Evolutionary conservation across 805 yeast genomes (phyloP).

Genomic region (Kodamaea kakaduensis): DNA sequence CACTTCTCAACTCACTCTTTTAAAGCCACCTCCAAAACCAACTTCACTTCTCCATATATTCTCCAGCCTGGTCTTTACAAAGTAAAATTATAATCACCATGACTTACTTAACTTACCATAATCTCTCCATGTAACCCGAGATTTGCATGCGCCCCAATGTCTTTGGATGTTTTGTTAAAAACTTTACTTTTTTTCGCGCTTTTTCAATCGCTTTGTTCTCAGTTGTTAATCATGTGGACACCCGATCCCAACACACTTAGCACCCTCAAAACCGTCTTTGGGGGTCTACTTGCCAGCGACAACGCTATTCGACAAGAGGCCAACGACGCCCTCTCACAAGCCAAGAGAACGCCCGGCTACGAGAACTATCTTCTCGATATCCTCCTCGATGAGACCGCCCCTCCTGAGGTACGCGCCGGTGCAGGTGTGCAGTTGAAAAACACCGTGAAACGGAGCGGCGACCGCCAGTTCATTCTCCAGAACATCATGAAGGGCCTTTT

Average conservation of each 20-base stretch:
- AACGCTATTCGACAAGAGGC: constrained; percentile 58
- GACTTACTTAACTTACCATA: too few relatives aligned
- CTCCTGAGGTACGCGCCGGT: constrained; percentile 69
- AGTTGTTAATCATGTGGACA: constrained; percentile 53
- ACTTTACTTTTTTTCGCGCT: neutral
- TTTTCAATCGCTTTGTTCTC: neutral
- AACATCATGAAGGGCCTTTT: constrained; percentile 54
- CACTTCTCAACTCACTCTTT: too few relatives aligned
- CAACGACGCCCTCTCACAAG: constrained; percentile 66
- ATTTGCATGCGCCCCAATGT: too few relatives aligned
- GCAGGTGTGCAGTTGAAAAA: constrained; percentile 87
- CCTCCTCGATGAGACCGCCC: constrained; percentile 46
- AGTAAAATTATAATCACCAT: too few relatives aligned
- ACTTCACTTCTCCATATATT: too few relatives aligned
- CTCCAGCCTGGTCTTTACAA: too few relatives aligned
- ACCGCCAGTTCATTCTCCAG: constrained; percentile 34
- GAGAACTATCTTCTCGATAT: constrained; percentile 75
- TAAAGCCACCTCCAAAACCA: neutral
- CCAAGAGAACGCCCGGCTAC: constrained; percentile 69
- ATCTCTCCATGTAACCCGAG: too few relatives aligned
- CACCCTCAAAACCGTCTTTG: constrained; percentile 63
- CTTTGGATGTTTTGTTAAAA: neutral
- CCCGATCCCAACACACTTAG: constrained; percentile 60
- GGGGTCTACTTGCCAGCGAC: constrained; percentile 66
- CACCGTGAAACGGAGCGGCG: constrained; percentile 28